Percentiles rank a stretch among this genome's conserved stretches.
phyloP scores from a whole-genome alignment of 306 rosid species.

The Senna tora region DNA sequence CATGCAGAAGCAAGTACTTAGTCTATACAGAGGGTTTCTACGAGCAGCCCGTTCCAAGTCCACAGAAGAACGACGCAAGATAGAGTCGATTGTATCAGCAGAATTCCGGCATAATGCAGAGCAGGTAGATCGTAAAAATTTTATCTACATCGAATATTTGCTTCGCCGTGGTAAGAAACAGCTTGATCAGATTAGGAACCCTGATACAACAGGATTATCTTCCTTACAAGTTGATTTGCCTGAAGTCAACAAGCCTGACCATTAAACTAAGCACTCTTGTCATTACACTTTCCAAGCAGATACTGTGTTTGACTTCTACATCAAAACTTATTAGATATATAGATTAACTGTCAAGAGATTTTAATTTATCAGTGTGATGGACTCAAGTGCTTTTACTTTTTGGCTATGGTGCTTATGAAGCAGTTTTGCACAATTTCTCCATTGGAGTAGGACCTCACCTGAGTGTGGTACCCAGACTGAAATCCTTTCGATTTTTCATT shows the following conservation, averaged over 20 bases:
- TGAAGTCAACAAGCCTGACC: conserved; percentile 24
- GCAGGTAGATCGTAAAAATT: conserved; percentile 70
- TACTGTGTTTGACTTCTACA: not conserved
- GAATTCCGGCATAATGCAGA: conserved; percentile 72
- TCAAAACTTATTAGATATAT: not conserved
- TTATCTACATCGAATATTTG: conserved; percentile 80
- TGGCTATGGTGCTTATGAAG: no score
- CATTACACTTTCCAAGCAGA: not conserved
- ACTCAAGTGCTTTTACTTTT: no score
- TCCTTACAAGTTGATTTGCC: conserved; percentile 48
- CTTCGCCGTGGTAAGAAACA: conserved; percentile 78
- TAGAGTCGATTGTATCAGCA: conserved; percentile 60
- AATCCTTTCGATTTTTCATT: no score
- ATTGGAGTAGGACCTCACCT: no score
- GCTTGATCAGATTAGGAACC: conserved; percentile 77
- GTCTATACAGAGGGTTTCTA: conserved; percentile 77
- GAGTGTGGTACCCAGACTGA: no score
- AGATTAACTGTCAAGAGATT: no score
- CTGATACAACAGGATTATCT: conserved; percentile 63
- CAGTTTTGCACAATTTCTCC: no score
- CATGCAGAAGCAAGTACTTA: conserved; percentile 85
- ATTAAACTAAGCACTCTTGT: conserved; percentile 30
- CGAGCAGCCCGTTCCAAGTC: conserved; percentile 76
- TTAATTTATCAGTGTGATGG: no score
- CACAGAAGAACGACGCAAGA: conserved; percentile 54